A percentile compares a stretch with the other conserved stretches of the same genome.
phyloP scores from a whole-genome alignment of 768 basidiomycete genomes.

The Leccinum truebloodii region DNA sequence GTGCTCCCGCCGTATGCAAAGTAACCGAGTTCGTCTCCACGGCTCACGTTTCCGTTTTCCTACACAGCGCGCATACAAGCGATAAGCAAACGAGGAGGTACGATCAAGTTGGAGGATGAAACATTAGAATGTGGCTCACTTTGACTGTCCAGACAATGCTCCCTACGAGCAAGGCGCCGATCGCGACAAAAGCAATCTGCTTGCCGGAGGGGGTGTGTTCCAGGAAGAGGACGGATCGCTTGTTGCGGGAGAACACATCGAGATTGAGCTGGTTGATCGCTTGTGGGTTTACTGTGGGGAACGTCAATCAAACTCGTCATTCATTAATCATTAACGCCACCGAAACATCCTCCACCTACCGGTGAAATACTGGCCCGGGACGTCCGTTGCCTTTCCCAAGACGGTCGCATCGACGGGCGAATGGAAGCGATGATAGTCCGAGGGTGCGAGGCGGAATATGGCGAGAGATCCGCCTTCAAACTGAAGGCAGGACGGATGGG shows the following conservation, averaged over 20 bases:
- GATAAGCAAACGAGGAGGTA: slow-evolving; percentile 1
- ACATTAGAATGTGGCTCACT: slow-evolving; percentile 11
- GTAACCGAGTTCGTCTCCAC: slow-evolving; percentile 67
- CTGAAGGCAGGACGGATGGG: slow-evolving; percentile 41
- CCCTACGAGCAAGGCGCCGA: slow-evolving; percentile 83
- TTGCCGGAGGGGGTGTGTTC: slow-evolving; percentile 46
- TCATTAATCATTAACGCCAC: not conserved
- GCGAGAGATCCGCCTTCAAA: slow-evolving; percentile 55
- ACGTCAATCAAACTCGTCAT: not conserved
- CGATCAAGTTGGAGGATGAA: not conserved
- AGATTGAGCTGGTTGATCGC: slow-evolving; percentile 68
- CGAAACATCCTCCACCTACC: slow-evolving; percentile 33
- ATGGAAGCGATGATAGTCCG: slow-evolving; percentile 84
- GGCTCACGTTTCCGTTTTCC: slow-evolving; percentile 51
- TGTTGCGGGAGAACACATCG: slow-evolving; percentile 67
- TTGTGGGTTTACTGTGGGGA: slow-evolving; percentile 66
- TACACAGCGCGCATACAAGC: slow-evolving; percentile 14
- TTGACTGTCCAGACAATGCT: slow-evolving; percentile 63
- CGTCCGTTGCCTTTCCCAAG: slow-evolving; percentile 39
- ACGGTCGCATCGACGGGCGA: slow-evolving; percentile 61
- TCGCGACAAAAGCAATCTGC: slow-evolving; percentile 66
- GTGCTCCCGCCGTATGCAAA: slow-evolving; percentile 84
- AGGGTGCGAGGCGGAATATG: slow-evolving; percentile 75
- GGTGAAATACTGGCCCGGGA: slow-evolving; percentile 63
- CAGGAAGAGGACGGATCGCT: slow-evolving; percentile 55